phyloP scores from a whole-genome alignment of 1,284 basidiomycete genomes.

The Leccinum cinnamomeum region DNA sequence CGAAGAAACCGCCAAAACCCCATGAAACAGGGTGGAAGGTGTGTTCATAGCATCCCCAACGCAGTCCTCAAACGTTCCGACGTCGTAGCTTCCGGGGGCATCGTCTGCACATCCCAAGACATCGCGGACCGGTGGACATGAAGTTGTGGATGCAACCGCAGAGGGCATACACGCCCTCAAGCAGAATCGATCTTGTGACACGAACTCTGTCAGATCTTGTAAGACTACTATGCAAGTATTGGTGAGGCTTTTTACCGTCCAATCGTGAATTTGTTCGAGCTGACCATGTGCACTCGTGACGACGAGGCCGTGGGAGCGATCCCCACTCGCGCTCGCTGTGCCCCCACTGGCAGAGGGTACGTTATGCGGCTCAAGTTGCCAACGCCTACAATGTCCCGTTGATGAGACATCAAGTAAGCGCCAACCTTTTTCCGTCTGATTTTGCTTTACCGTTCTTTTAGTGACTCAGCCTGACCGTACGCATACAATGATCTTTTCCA shows the following conservation, averaged over 20 bases:
- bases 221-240: conserved; percentile 13
- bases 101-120: conserved; percentile 60
- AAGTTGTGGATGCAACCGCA: conserved; percentile 47
- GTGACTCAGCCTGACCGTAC: conserved; percentile 20
- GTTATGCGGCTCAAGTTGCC: conserved; percentile 66
- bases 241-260: conserved; percentile 50
- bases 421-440: not conserved
- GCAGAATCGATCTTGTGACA: conserved; percentile 64
- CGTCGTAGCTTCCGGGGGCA: conserved; percentile 63
- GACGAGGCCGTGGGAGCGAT: conserved; percentile 68
- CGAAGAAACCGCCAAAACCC: conserved; percentile 55
- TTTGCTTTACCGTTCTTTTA: conserved; percentile 3
- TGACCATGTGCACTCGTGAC: conserved; percentile 70
- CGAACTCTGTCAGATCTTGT: conserved; percentile 47
- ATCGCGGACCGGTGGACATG: conserved; percentile 72
- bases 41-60: conserved; percentile 52
- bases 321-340: conserved; percentile 54
- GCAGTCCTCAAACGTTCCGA: conserved; percentile 62
- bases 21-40: conserved; percentile 65
- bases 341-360: conserved; percentile 53
- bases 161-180: conserved; percentile 72
- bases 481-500: not conserved
- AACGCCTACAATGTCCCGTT: conserved; percentile 38
- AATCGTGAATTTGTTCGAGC: conserved; percentile 59
- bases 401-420: conserved; percentile 38